Evolutionary conservation across 2,329 filamentous ascomycete species (phyloP), one percentile per base, ranked within the genome.

Genomic region (Diaporthe ampelina): DNA sequence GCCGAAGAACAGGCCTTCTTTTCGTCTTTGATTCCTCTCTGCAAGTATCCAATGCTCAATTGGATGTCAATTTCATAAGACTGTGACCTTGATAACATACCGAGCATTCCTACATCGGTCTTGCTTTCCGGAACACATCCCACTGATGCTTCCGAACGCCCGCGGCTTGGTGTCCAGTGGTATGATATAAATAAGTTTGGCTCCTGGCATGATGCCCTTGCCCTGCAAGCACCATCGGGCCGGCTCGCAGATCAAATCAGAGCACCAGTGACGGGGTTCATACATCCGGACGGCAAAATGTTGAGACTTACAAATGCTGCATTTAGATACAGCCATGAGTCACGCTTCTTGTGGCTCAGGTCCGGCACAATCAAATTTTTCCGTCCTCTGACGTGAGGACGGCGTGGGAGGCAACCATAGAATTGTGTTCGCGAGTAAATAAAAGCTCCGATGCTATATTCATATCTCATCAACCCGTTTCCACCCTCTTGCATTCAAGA

Each of bases 1-100:
- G 45, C 63, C 63, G 63, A 67, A 52, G 63, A 67, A 52, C 21
- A 52, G 48, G 29, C 26, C 24, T 24, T 65, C 2, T 40, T 40
- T 7, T 13, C 37, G 37, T 52, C 13, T n/a, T 52, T 11, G 26
- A 37, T 7, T n/a, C 13, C n/a, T 40, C 63, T 26, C 1, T 32
- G 32, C 3, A 32, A 50, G 17, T 32, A 5, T 67, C 17, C 29
- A 37, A 67, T 24, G 24, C 19, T 7, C 35, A 52, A n/a, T 35
- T 37, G 45, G 26, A 40, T 67, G 63, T 50, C 45, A 19, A 67
- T 37, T 35, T 37, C n/a, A 13, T n/a, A 13, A 26, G 3, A 13
- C 13, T 21, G 29, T 40, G 17, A 21, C 19, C 21, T 35, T 9
- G 17, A 7, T 43, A n/a, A 40, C 15, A 26, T 21, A 24, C 26